Conservation (phyloP, 176 grass and related monocot genomes). For the Oryza brachyantha region DNA sequence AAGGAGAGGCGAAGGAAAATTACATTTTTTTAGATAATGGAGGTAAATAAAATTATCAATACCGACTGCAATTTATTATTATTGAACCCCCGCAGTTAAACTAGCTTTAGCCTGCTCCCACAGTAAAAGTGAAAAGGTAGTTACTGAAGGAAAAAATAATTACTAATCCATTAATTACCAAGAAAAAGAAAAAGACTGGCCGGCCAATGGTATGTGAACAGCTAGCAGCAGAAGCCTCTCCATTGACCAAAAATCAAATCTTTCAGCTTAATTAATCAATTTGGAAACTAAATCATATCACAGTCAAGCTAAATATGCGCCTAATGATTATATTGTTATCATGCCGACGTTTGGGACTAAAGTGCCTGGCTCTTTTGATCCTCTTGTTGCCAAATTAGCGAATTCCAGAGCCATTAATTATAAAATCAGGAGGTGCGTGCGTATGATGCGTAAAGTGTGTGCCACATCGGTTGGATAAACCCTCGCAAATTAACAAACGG, state of each 20-base stretch:
- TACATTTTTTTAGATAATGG: neutral
- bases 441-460: constrained; percentile 14
- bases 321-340: constrained; percentile 37
- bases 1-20: neutral
- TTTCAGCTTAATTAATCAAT: neutral
- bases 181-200: neutral
- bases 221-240: neutral
- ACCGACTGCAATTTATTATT: neutral
- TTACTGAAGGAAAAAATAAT: neutral
- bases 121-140: neutral
- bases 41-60: neutral
- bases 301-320: constrained; percentile 15
- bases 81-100: neutral
- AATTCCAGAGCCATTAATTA: neutral
- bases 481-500: constrained; percentile 29
- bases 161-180: too few relatives aligned
- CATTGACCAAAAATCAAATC: constrained; percentile 24
- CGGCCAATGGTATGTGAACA: neutral
- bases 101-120: neutral
- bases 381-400: neutral
- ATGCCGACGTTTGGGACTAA: constrained; percentile 26
- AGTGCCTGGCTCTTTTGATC: constrained; percentile 19
- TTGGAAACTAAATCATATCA: neutral
- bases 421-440: neutral
- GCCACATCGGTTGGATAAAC: constrained; percentile 54